Base-by-base conservation (phyloP, 2,329 filamentous ascomycete species). In the Claviceps quebecensis region DNA sequence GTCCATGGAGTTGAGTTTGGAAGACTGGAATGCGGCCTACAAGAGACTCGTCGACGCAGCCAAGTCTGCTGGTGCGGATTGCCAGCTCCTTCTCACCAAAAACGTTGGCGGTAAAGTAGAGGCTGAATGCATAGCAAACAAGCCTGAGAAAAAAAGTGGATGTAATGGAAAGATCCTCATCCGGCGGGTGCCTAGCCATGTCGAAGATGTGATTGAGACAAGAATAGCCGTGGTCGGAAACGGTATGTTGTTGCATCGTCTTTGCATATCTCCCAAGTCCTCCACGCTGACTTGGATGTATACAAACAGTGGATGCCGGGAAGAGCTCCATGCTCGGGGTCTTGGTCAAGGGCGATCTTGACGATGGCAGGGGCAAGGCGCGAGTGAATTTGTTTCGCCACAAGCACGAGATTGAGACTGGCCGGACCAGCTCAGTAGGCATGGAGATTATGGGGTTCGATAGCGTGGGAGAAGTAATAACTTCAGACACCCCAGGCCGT, bases 361-460 rank as follows among this genome's bases (percentile, higher is more conserved):
- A 98, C 61, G 93, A 98, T 68, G 93, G 93, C 16, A 80, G 93
- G 63, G 93, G 93, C 13, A 91, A 87, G 66, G 91, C 93, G 45
- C 84, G 93, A 55, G 87, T 98, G 49, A 97, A 95, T 57, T 80
- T 98, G 13, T 98, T 98, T 70, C 81, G 93, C 16, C 93, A 98
- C 68, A 97, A 98, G 69, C 93, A 98, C 63, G 93, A 98, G 69
- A 86, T 97, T 41, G 93, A 98, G 68, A 93, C 87, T 46, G 93
- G 93, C 1, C 79, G 93, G 57, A 98, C 93, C 9, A 95, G 88
- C 64, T 96, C 90, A 0, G 93, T 98, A 0, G 91, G 93, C 43
- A 94, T 97, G 90, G 93, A 98, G 67, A 97, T 97, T 55, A 89
- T 97, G 84, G 93, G 93, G 2, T 98, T 96, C 60, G 89, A 97